Conservation (phyloP, 2,329 filamentous ascomycete species). For the Monosporascus ibericus region DNA sequence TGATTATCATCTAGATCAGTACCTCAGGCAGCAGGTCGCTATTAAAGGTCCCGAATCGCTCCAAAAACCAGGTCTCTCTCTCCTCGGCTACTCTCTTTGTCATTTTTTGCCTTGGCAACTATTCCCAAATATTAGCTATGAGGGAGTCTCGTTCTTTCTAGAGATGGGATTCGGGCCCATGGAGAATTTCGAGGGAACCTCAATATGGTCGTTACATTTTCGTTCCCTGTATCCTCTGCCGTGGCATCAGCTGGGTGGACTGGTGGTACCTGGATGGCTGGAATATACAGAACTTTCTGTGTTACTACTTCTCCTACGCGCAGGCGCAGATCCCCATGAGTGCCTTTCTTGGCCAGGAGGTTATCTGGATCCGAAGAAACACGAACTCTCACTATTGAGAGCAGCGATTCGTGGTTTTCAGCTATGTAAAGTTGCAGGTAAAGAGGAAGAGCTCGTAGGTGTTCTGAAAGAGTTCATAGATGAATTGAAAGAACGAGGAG, state of each 20-base stretch:
- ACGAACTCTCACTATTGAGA: not conserved
- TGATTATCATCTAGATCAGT: not conserved
- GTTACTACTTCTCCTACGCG: not conserved
- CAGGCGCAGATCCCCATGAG: not conserved
- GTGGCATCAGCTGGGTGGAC: no score
- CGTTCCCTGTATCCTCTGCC: no score
- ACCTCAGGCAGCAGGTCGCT: not conserved
- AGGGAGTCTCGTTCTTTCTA: not conserved
- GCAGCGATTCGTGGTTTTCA: not conserved
- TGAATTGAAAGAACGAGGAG: constrained; percentile 6
- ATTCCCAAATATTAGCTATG: no score
- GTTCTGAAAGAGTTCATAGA: constrained; percentile 2
- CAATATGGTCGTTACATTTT: not conserved
- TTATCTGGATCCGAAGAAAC: not conserved
- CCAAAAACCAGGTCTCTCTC: not conserved
- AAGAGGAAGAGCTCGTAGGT: not conserved
- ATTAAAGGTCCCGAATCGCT: not conserved
- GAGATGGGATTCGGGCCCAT: not conserved
- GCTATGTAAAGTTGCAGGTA: not conserved
- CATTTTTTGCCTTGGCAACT: not conserved
- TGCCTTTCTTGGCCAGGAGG: not conserved
- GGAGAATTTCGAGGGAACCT: not conserved
- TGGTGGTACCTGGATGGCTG: not conserved
- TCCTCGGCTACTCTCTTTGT: not conserved
- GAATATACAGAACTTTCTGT: rapidly evolving